Base-by-base conservation (phyloP, 2,329 filamentous ascomycete genomes). In the Colletotrichum filicis region DNA sequence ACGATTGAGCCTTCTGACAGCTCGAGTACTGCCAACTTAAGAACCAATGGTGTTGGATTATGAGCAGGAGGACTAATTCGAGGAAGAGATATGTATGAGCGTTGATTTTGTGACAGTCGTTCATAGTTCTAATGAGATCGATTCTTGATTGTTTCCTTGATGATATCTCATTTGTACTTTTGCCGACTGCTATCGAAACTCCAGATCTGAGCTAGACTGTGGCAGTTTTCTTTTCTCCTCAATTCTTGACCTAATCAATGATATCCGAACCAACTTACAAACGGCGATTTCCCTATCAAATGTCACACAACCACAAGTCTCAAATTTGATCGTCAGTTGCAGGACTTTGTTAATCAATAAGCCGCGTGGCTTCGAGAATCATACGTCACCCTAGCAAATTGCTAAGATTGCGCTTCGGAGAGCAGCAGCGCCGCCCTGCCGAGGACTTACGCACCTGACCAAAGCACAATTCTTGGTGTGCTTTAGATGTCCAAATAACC, bases 11-110 rank as follows among this genome's bases (percentile, higher is more conserved):
- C 63, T 1, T 60, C 52, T 1, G 62, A 70, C 32, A 68, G 30
- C 49, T 74, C 66, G 5, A 73, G 73, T 63, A 73, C 73, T 3
- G 24, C 58, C 1, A 61, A 74, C 28, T 26, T 74, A 32, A 56
- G 62, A 9, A 26, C 52, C 4, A 57, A 49, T 24, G 60, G 58
- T 1, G 14, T 49, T 22, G 66, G 35, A 7, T 4, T 62, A 28
- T 68, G 37, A 58, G 30, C 0, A 60, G n/a, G 22, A 24, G n/a
- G 14, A 42, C 11, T 19, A 37, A 11, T 12, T 5, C 14, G 24
- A 22, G 11, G 32, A 19, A 19, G 24, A 46, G 5, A 28, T 16
- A 4, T 9, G 5, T 12, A 32, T 58, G 22, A 26, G 52, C 5
- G 11, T 55, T 55, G 52, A 26, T 12, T 55, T 55, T 12, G 1